Percentiles rank a stretch among this genome's conserved stretches.
These are phyloP conservation scores for Dothideomycetes sp. DNA, from an alignment of 2,329 filamentous ascomycete species.

Conservation along the genomic window DNA sequence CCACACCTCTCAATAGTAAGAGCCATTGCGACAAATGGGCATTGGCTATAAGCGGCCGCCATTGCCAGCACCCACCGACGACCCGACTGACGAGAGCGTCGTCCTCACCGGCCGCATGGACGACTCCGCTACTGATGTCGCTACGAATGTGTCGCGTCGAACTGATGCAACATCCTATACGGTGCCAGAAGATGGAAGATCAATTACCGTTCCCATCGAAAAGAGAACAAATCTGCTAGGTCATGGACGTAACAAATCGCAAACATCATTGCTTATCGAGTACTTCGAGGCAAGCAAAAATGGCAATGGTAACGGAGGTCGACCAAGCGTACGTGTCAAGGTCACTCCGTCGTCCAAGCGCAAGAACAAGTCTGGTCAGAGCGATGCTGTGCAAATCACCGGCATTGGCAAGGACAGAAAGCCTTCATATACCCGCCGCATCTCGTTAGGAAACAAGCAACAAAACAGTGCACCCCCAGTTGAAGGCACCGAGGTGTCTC, in stretches of 20 bases:
- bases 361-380: slow-evolving; percentile 38
- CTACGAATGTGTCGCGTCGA: slow-evolving; percentile 56
- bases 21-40: slow-evolving; percentile 24
- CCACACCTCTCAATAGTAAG: not conserved
- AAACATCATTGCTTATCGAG: slow-evolving; percentile 87
- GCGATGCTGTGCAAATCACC: slow-evolving; percentile 78
- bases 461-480: slow-evolving; percentile 19
- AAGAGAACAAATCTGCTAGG: slow-evolving; percentile 40
- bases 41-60: slow-evolving; percentile 40
- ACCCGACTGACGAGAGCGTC: slow-evolving; percentile 41
- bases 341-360: slow-evolving; percentile 63
- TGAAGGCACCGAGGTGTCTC: slow-evolving; percentile 43
- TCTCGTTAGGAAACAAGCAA: slow-evolving; percentile 45
- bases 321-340: slow-evolving; percentile 70
- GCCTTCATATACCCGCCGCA: slow-evolving; percentile 56
- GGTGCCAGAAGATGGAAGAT: slow-evolving; percentile 76
- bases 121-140: slow-evolving; percentile 37
- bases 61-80: slow-evolving; percentile 70
- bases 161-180: slow-evolving; percentile 66
- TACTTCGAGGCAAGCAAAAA: slow-evolving; percentile 80
- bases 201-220: slow-evolving; percentile 80
- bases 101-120: slow-evolving; percentile 9
- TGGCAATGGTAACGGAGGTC: slow-evolving; percentile 49
- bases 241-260: slow-evolving; percentile 51
- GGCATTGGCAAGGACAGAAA: slow-evolving; percentile 65